A percentile compares a stretch with the other conserved stretches of the same genome.
phyloP scores from a whole-genome alignment of 1,139 yeast genomes.

The Candida sojae region DNA sequence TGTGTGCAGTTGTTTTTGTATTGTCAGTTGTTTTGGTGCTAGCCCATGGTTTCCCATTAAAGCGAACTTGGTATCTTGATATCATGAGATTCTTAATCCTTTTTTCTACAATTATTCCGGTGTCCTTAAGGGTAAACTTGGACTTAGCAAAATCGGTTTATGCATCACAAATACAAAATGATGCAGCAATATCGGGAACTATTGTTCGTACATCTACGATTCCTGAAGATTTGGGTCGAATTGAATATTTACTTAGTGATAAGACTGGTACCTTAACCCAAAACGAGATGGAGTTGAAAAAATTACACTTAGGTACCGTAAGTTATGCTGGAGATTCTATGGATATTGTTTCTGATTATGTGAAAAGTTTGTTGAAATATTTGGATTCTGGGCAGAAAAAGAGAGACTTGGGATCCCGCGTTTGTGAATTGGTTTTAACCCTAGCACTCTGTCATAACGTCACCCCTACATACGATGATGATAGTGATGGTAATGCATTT shows the following conservation, averaged over 20 bases:
- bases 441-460: conserved; percentile 95
- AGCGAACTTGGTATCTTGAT: conserved; percentile 80
- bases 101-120: conserved; percentile 95
- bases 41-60: conserved; percentile 70
- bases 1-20: conserved; percentile 83
- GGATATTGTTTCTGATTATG: conserved; percentile 81
- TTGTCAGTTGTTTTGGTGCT: conserved; percentile 78
- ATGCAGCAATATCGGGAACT: conserved; percentile 75
- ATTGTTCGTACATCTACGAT: conserved; percentile 96
- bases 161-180: conserved; percentile 93
- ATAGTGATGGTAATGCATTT: conserved; percentile 9
- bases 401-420: conserved; percentile 68
- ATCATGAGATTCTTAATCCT: conserved; percentile 86
- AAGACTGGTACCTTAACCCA: conserved; percentile 98
- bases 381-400: conserved; percentile 29
- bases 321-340: conserved; percentile 90
- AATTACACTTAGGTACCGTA: conserved; percentile 88
- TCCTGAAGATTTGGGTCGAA: conserved; percentile 96
- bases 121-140: conserved; percentile 86
- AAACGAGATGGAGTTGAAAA: conserved; percentile 96
- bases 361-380: conserved; percentile 32
- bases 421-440: conserved; percentile 77
- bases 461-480: conserved; percentile 46
- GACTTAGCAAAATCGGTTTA: conserved; percentile 96
- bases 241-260: conserved; percentile 89